Conservation (phyloP, 352 stramenopile species). For the Lagenidium giganteum region DNA sequence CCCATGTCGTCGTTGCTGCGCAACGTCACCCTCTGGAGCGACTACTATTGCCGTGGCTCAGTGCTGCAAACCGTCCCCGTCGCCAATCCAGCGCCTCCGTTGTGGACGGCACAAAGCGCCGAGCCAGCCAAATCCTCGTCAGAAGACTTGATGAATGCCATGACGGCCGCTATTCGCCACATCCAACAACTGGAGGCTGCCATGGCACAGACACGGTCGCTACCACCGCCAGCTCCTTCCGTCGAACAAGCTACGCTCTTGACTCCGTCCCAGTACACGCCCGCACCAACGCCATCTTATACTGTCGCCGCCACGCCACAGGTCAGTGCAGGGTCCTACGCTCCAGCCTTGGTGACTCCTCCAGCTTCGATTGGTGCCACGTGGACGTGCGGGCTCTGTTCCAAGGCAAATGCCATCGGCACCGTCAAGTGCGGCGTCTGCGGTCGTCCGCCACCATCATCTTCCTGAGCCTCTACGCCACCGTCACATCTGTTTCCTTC, state of each 20-base stretch:
- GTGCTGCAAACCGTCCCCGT: slow-evolving; percentile 29
- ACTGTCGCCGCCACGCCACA: not conserved
- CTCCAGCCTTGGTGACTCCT: not conserved
- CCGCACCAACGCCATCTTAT: no score
- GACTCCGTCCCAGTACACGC: no score
- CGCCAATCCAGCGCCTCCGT: slow-evolving; percentile 40
- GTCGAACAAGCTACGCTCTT: no score
- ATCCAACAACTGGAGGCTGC: slow-evolving; percentile 42
- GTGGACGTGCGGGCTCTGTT: slow-evolving; percentile 74
- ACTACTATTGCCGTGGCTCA: slow-evolving; percentile 70
- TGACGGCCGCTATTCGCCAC: slow-evolving; percentile 38
- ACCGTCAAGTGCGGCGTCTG: slow-evolving; percentile 65
- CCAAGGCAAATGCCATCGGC: slow-evolving; percentile 48
- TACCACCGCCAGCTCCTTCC: not conserved
- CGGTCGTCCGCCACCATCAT: slow-evolving; percentile 43
- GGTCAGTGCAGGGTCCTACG: not conserved
- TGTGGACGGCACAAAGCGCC: slow-evolving; percentile 20
- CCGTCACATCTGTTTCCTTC: no score
- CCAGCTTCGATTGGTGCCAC: slow-evolving; percentile 4
- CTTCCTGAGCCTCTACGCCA: no score
- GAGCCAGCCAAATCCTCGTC: slow-evolving; percentile 16
- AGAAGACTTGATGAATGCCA: slow-evolving; percentile 55
- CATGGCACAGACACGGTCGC: not conserved
- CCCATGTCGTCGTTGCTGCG: slow-evolving; percentile 47
- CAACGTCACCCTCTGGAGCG: slow-evolving; percentile 75